Base-by-base conservation (phyloP, 1,139 yeast species). In the Yamadazyma friedrichii region DNA sequence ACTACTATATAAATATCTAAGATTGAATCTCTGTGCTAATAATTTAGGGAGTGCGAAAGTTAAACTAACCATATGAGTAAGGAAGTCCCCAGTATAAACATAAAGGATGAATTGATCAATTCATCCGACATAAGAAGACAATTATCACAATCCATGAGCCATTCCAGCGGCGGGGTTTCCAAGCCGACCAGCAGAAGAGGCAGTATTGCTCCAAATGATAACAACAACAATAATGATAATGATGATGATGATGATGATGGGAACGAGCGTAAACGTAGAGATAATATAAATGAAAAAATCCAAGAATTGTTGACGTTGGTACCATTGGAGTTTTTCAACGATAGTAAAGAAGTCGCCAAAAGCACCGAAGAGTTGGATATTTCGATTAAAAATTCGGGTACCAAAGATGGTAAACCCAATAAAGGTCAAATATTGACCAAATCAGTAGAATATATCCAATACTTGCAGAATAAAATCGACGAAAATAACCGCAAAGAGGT, bases 391-490 rank as follows among this genome's bases (percentile, higher is more conserved):
- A 76, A 78, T 16, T 71, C 83, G 11, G 87, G 89, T 3, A 80
- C 89, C 2, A 86, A 85, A 49, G 96, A 88, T 54, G 96, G 95
- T 3, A 84, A 84, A 52, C 97, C 97, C 1, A 89, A 89, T 57
- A 91, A 91, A 65, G 97, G 97, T 1, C 95, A 89, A 52, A 87
- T 91, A 9, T 67, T 91, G 47, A 78, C 89, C 15, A 84, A 87
- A 54, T 80, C 94, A 0, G 95, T 89, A 3, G 96, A 88, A 52
- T 91, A 88, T 56, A 82, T 91, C 40, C 82, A 81, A 48, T 70
- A 70, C 51, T 65, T 91, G 34, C 96, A 89, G 62, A 78, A 78
- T 46, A 72, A 78, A 44, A 87, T 89, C 46, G 97, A 89, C 54
- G 79, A 79, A 43, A 80, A 78, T 55, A 88, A 88, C 62, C 71